phyloP scores from a whole-genome alignment of 225 moss, liverwort and hornwort species.

The Polytrichum formosum region DNA sequence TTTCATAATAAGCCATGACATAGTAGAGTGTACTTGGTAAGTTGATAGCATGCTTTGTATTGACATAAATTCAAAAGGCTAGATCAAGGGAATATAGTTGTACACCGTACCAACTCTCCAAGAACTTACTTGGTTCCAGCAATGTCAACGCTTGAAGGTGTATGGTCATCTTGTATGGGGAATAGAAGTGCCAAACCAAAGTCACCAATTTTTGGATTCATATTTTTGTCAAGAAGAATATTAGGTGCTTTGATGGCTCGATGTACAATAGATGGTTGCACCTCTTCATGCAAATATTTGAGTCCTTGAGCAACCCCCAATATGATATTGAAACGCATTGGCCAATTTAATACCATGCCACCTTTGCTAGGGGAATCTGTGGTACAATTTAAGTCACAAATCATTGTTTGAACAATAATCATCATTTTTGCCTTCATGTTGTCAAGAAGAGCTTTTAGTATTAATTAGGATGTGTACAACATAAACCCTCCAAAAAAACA shows the following conservation, averaged over 20 bases:
- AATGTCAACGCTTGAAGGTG: conserved; percentile 31
- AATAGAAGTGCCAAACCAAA: conserved; percentile 49
- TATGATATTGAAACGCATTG: conserved; percentile 34
- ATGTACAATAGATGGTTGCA: conserved; percentile 43
- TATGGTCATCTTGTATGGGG: conserved; percentile 29
- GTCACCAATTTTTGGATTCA: conserved; percentile 44
- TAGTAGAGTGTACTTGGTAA: too few species aligned
- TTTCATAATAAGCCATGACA: too few species aligned
- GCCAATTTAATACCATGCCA: conserved; percentile 29
- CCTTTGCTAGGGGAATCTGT: conserved; percentile 36
- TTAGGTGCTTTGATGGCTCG: conserved; percentile 48
- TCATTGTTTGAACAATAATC: too few species aligned
- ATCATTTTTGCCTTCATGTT: too few species aligned
- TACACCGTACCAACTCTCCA: too few species aligned
- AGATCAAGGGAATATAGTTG: too few species aligned
- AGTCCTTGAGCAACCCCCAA: conserved; percentile 43
- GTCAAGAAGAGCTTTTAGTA: too few species aligned
- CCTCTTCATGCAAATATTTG: conserved; percentile 36
- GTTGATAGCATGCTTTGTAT: too few species aligned
- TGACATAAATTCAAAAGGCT: too few species aligned
- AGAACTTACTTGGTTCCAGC: conserved; percentile 40
- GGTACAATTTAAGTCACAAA: not conserved
- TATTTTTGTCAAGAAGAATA: conserved; percentile 42
- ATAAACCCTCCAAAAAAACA: too few species aligned
- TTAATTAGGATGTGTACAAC: too few species aligned